Base-by-base conservation (phyloP, 495 filamentous ascomycete species). In the Darksidea phi region DNA sequence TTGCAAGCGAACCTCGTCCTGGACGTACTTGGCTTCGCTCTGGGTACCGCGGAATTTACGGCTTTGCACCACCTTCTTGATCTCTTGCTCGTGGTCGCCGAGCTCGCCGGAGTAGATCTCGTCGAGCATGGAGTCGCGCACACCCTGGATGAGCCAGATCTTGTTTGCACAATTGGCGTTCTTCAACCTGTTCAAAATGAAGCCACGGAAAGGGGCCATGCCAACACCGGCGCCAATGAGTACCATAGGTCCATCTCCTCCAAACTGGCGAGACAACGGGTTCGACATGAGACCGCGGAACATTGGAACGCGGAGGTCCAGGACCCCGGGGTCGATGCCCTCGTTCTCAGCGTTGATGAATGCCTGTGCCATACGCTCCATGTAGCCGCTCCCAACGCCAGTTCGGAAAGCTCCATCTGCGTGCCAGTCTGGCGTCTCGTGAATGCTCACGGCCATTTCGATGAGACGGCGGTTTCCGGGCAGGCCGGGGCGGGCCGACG, bases 231-330 rank as follows among this genome's bases (percentile, higher is more conserved):
- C 95, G 41, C 94, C 94, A 73, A 98, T 95, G 23, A 98, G 80
- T 26, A 98, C 83, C 94, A 98, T 98, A 10, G 94, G 94, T 0
- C 94, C 94, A 71, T 97, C 92, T 7, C 87, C 84, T 6, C 86
- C 83, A 69, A 97, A 98, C 69, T 95, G 84, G 68, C 84, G 87
- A 17, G 92, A 92, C 6, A 98, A 80, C 0, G 94, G 94, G 73
- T 98, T 98, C 47, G 91, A 85, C 94, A 98, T 98, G n/a, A 98
- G 79, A 2, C 94, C 94, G 67, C 95, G 90, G 82, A 98, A 98
- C 88, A 98, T 96, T 54, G 95, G 95, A 21, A 96, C 75, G 52
- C 89, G 82, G 34, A 97, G 64, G 56, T 88, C 80, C 1, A 83
- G 79, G 59, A 73, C 37, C 23, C 17, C 26, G 21, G 65, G 51